Conservation (phyloP, 2,329 filamentous ascomycete species). For the Magnaporthiopsis rhizophila region DNA sequence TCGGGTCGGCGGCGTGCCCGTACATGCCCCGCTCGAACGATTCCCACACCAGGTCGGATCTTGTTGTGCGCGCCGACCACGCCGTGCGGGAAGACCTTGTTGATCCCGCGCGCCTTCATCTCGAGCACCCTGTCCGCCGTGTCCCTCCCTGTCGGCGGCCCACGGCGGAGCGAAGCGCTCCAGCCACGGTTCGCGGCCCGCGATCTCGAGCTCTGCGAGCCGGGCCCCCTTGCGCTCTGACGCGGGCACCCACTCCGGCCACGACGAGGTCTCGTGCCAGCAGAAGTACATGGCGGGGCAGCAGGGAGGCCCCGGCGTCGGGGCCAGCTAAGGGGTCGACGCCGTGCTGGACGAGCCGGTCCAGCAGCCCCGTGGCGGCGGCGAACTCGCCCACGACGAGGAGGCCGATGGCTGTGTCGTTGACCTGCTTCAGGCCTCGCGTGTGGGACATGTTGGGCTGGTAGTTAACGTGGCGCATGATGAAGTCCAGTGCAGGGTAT, state of each 20-base stretch:
- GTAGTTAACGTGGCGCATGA: background rate
- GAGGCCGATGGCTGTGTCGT: background rate
- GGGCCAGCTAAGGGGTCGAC: background rate
- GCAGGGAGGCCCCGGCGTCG: background rate
- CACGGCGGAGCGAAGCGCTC: background rate
- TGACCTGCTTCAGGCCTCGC: background rate
- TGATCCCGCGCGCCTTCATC: background rate
- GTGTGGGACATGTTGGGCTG: background rate
- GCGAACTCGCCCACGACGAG: background rate
- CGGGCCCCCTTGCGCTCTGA: background rate
- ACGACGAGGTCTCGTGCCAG: constrained; percentile 3
- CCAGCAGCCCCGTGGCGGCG: background rate
- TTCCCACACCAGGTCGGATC: background rate
- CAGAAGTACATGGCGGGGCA: constrained; percentile 1
- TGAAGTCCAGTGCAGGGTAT: background rate
- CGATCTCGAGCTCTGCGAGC: background rate
- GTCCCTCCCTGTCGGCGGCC: constrained; percentile 3
- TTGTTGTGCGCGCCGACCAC: background rate
- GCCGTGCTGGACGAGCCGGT: background rate
- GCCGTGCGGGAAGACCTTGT: background rate
- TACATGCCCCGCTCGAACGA: background rate
- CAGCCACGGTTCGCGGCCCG: background rate
- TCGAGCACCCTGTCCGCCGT: background rate
- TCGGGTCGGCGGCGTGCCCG: background rate
- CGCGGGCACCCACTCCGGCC: background rate